These are phyloP conservation scores for Saussurea involucrata DNA, from an alignment of 129 eudicot species.

Conservation along the genomic window DNA sequence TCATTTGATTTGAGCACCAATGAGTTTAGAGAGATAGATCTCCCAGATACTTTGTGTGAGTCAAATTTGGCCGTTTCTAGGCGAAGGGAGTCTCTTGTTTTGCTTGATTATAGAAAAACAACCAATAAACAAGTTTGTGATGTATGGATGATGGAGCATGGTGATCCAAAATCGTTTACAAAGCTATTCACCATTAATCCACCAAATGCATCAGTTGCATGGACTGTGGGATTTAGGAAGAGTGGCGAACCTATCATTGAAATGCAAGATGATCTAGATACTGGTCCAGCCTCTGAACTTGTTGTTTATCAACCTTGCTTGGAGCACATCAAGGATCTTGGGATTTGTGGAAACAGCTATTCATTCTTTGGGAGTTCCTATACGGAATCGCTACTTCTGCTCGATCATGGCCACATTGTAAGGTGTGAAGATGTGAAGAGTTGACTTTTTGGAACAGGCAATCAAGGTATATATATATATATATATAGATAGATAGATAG, in stretches of 20 bases:
- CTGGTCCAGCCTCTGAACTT: not conserved
- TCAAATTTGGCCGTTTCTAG: slow-evolving; percentile 19
- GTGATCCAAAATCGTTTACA: slow-evolving; percentile 3
- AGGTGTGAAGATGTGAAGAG: not conserved
- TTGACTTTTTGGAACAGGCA: no score
- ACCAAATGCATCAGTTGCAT: not conserved
- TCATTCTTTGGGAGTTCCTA: no score
- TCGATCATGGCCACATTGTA: not conserved
- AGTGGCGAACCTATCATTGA: slow-evolving; percentile 21
- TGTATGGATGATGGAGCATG: slow-evolving; percentile 50
- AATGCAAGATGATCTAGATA: no score
- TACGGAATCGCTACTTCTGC: no score
- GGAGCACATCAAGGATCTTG: not conserved
- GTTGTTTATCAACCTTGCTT: not conserved
- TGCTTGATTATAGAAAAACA: not conserved
- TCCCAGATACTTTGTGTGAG: slow-evolving; percentile 16
- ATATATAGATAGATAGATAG: no score
- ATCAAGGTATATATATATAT: no score
- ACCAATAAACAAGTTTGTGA: not conserved
- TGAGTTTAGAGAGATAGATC: slow-evolving; percentile 23
- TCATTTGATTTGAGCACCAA: slow-evolving; percentile 36
- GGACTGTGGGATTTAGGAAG: slow-evolving; percentile 24
- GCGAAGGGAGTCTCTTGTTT: slow-evolving; percentile 3
- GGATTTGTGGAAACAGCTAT: no score
- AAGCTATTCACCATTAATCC: slow-evolving; percentile 21